Conservation (phyloP, 2,329 filamentous ascomycete species). For the Ophiostoma ulmi region DNA sequence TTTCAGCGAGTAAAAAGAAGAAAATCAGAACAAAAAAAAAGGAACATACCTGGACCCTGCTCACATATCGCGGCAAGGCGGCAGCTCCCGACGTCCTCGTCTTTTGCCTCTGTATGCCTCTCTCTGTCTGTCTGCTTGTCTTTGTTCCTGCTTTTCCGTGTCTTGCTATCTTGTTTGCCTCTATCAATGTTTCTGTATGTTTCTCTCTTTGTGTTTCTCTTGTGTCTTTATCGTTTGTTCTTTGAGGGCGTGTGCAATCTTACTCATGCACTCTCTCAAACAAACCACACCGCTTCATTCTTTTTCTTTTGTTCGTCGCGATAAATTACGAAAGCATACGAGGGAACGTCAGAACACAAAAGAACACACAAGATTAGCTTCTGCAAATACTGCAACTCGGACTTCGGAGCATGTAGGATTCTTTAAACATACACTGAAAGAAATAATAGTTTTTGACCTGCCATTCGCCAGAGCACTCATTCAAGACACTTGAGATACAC, state of each 20-base stretch:
- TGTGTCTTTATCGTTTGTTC: not conserved
- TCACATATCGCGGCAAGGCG: slow-evolving; percentile 11
- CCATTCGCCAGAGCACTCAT: not conserved
- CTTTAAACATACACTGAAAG: not conserved
- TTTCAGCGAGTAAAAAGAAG: not conserved
- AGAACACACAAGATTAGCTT: not conserved
- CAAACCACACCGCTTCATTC: not conserved
- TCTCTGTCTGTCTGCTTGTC: not conserved
- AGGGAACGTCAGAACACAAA: not conserved
- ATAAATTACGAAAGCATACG: not conserved
- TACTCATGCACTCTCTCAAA: slow-evolving; percentile 2
- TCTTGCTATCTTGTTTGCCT: not conserved
- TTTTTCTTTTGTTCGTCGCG: not conserved
- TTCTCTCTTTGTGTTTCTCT: not conserved
- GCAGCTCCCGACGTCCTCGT: slow-evolving; percentile 9
- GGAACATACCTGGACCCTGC: not conserved
- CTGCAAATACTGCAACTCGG: not conserved
- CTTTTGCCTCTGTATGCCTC: not conserved
- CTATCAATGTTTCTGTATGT: not conserved
- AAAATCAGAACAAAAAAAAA: not conserved
- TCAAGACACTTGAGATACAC: not conserved
- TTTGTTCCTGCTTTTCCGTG: not conserved
- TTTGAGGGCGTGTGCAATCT: not conserved
- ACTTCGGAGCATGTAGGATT: not conserved
- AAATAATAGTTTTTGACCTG: not conserved